These are phyloP conservation scores for Zasmidium cellare DNA, from an alignment of 2,329 filamentous ascomycete species.

Conservation along the genomic window DNA sequence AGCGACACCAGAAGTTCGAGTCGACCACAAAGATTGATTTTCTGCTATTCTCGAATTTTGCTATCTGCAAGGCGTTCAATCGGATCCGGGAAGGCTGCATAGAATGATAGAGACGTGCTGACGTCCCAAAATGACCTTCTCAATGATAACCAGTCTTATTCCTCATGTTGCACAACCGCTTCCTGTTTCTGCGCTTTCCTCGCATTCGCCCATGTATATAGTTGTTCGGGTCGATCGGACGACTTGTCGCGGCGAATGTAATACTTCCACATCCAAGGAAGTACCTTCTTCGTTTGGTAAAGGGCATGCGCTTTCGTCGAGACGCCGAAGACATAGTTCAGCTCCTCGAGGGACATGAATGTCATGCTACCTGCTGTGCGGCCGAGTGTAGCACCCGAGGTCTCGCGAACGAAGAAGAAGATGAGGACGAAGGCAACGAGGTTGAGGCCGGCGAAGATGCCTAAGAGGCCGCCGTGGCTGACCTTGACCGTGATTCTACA, in stretches of 20 bases:
- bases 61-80: neutral
- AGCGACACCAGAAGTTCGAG: neutral
- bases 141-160: neutral
- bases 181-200: neutral
- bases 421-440: constrained; percentile 32
- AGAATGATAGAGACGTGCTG: constrained; percentile 1
- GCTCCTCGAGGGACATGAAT: constrained; percentile 30
- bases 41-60: neutral
- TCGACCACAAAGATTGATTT: neutral
- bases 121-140: neutral
- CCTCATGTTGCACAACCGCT: neutral
- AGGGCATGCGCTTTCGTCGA: constrained; percentile 10
- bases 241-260: neutral
- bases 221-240: constrained; percentile 4
- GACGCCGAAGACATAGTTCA: constrained; percentile 35
- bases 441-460: constrained; percentile 33
- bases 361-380: constrained; percentile 22
- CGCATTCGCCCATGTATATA: constrained; percentile 4
- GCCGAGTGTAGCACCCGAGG: constrained; percentile 25
- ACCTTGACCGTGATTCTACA: constrained; percentile 11
- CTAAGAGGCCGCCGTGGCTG: constrained; percentile 26
- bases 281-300: constrained; percentile 9
- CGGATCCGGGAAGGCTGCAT: neutral
- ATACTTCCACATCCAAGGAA: constrained; percentile 16
- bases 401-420: constrained; percentile 36